A percentile compares a stretch with the other conserved stretches of the same genome.
phyloP scores from a whole-genome alignment of 1,139 yeast species.

The Eremothecium cymbalariae region DNA sequence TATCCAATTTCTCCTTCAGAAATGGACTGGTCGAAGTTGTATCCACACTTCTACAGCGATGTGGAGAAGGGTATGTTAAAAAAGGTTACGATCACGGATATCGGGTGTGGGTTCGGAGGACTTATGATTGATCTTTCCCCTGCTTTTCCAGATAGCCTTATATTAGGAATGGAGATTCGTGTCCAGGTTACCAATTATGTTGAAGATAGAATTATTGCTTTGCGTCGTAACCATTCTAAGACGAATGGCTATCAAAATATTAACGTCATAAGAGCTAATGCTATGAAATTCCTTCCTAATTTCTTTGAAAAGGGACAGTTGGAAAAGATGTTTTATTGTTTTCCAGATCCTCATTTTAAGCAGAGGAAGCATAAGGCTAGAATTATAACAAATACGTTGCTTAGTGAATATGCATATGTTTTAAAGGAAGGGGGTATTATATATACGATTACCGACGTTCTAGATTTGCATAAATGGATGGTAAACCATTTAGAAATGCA shows the following conservation, averaged over 20 bases:
- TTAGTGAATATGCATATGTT: conserved; percentile 88
- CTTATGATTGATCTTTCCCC: conserved; percentile 73
- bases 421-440: conserved; percentile 79
- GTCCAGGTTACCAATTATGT: conserved; percentile 97
- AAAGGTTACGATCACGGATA: conserved; percentile 82
- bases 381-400: conserved; percentile 79
- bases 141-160: conserved; percentile 59
- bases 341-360: conserved; percentile 98
- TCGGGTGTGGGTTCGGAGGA: conserved; percentile 99
- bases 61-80: conserved; percentile 38
- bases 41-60: conserved; percentile 50
- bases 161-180: conserved; percentile 93
- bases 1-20: conserved; percentile 72
- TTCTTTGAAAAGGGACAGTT: conserved; percentile 76
- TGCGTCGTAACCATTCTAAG: conserved; percentile 42
- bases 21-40: conserved; percentile 81
- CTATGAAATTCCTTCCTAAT: conserved; percentile 95
- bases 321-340: conserved; percentile 90
- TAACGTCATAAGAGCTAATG: conserved; percentile 86
- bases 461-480: conserved; percentile 95
- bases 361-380: conserved; percentile 96
- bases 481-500: conserved; percentile 82
- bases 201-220: conserved; percentile 86
- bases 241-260: conserved; percentile 59
- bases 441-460: conserved; percentile 93